phyloP scores from a whole-genome alignment of 1,284 basidiomycete species.

The Ceratobasidium sp. region DNA sequence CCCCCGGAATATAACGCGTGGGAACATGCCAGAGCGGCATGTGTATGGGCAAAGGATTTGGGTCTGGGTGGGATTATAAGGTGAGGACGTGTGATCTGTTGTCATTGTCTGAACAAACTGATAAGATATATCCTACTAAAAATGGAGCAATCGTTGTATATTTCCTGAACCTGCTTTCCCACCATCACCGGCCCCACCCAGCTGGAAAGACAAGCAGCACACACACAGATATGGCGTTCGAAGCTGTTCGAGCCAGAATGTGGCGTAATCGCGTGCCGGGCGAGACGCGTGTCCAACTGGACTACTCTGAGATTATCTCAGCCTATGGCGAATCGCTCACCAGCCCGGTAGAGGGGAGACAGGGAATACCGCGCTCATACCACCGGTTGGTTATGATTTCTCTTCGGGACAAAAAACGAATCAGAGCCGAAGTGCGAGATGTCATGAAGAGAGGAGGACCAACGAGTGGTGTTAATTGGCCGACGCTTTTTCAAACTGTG shows the following conservation, averaged over 20 bases:
- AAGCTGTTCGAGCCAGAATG: conserved; percentile 55
- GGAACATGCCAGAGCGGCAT: conserved; percentile 54
- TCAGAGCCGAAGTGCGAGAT: conserved; percentile 50
- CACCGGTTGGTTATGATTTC: conserved; percentile 54
- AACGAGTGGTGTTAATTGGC: conserved; percentile 64
- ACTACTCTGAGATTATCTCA: conserved; percentile 57
- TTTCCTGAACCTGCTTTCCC: conserved; percentile 12
- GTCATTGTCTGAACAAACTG: neutral
- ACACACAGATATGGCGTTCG: conserved; percentile 46
- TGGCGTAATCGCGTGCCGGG: conserved; percentile 59
- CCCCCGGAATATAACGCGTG: conserved; percentile 51
- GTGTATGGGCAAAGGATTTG: conserved; percentile 55
- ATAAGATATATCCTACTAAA: conserved; percentile 49
- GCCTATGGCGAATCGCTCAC: conserved; percentile 60
- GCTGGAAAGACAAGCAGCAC: conserved; percentile 45
- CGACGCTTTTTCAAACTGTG: conserved; percentile 56
- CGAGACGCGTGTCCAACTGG: conserved; percentile 59
- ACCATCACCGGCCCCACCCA: conserved; percentile 21
- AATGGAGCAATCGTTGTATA: conserved; percentile 63
- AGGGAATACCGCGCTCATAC: conserved; percentile 53
- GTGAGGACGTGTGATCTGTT: too few species aligned
- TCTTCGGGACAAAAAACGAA: conserved; percentile 49
- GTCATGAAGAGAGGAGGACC: conserved; percentile 48
- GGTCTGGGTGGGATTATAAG: conserved; percentile 58
- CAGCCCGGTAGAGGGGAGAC: conserved; percentile 54